A percentile compares a stretch with the other conserved stretches of the same genome.
Conservation (phyloP, 345 rosid genomes). For the Camelina laxa region DNA sequence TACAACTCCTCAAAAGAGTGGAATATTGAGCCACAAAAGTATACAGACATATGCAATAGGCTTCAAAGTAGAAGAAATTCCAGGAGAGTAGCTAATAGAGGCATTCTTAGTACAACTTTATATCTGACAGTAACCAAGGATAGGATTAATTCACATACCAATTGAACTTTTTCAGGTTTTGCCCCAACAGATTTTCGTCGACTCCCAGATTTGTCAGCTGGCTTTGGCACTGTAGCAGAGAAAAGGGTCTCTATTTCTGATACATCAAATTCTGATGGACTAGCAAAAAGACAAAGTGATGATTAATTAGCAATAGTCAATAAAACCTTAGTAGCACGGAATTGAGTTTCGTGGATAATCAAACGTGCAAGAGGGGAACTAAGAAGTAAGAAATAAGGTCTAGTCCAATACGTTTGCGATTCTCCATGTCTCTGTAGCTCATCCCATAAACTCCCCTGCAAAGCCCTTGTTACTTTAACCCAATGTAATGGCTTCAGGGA, state of each 20-base stretch:
- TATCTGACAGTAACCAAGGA: slow-evolving; percentile 4
- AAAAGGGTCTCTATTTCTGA: slow-evolving; percentile 93
- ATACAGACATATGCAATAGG: slow-evolving; percentile 21
- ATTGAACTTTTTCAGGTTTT: slow-evolving; percentile 80
- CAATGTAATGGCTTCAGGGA: slow-evolving; percentile 95
- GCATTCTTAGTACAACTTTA: background rate
- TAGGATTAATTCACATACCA: slow-evolving; percentile 58
- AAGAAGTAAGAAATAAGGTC: slow-evolving; percentile 24
- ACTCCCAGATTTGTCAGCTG: slow-evolving; percentile 69
- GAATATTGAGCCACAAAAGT: slow-evolving; percentile 13
- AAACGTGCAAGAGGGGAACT: slow-evolving; percentile 17
- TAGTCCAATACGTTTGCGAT: slow-evolving; percentile 67
- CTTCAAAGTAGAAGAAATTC: slow-evolving; percentile 21
- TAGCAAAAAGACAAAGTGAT: slow-evolving; percentile 29
- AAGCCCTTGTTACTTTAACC: slow-evolving; percentile 96
- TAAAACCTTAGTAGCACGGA: background rate
- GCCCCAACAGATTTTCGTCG: slow-evolving; percentile 77
- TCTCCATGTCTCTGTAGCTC: slow-evolving; percentile 94
- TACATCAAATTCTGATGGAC: slow-evolving; percentile 92
- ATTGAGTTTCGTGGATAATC: slow-evolving; percentile 16
- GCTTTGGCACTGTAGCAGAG: slow-evolving; percentile 78
- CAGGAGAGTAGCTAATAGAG: slow-evolving; percentile 5
- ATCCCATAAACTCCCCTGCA: slow-evolving; percentile 99
- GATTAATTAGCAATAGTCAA: slow-evolving; percentile 20
- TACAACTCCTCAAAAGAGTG: background rate